Base-by-base conservation (phyloP, 306 rosid genomes). In the Myrica gale region DNA sequence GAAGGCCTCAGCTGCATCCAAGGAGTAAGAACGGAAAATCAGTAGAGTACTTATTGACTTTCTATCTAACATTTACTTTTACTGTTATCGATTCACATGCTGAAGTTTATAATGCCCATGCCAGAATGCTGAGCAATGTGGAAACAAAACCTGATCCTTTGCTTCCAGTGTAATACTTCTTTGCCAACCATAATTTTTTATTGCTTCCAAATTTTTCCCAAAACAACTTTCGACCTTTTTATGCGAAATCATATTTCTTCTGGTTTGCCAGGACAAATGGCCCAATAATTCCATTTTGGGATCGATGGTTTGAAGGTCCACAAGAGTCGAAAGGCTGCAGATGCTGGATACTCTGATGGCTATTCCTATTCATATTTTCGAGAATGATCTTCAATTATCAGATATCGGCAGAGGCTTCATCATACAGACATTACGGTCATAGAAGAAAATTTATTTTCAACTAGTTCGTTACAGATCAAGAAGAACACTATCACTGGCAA, bases 301-400 rank as follows among this genome's bases (percentile, higher is more conserved):
- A 96, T 82, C 83, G 93, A 78, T 96, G 99, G 99, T 96, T 96
- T 69, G 99, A 96, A 84, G 97, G 96, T 2, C 92, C 90, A 3
- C 91, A 87, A 87, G 99, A 96, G 46, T 84, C 96, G 6, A 89
- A 86, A 79, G 89, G 89, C 73, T 96, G 97, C 90, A 87, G 88
- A 84, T 96, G 99, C 89, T 90, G 90, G 98, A 83, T 96, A 73
- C 85, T 92, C 80, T 96, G 91, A 92, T 58, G 71, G 54, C 60
- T 41, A 46, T 74, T 68, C 83, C 78, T 39, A 46, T 74, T 68
- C 83, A 76, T 39, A 37, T 42, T 69, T 67, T 44, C 71, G 47
- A 55, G 61, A 68, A 54, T 48, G 21, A 4, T 47, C 77, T 58
- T 73, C 41, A 43, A 16, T 42, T 55, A 7, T 12, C 67, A 54